phyloP scores from a whole-genome alignment of 768 basidiomycete genomes.

The Mycena chlorophos region DNA sequence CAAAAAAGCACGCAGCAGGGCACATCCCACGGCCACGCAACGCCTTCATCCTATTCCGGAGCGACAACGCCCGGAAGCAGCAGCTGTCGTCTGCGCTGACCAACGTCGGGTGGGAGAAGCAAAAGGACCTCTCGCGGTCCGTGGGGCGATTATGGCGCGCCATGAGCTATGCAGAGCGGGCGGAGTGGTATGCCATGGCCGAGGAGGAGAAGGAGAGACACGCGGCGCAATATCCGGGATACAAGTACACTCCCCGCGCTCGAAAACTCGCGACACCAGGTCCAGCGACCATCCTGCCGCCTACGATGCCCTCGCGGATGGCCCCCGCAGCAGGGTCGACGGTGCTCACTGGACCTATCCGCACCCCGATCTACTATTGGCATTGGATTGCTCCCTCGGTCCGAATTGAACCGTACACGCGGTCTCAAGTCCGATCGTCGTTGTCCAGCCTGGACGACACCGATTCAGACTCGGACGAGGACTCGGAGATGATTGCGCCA shows the following conservation, averaged over 20 bases:
- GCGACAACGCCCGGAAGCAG: conserved; percentile 26
- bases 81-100: conserved; percentile 30
- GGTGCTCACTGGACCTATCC: too few species aligned
- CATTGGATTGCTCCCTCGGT: too few species aligned
- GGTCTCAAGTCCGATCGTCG: too few species aligned
- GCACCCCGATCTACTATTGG: too few species aligned
- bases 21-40: conserved; percentile 45
- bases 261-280: too few species aligned
- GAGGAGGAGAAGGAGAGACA: conserved; percentile 12
- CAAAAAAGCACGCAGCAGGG: conserved; percentile 2
- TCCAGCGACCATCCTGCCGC: too few species aligned
- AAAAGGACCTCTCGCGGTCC: conserved; percentile 41
- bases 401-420: too few species aligned
- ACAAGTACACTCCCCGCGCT: conserved; percentile 4
- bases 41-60: conserved; percentile 45
- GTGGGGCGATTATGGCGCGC: conserved; percentile 42
- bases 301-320: too few species aligned
- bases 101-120: conserved; percentile 28
- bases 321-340: too few species aligned
- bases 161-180: conserved; percentile 19
- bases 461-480: too few species aligned
- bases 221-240: conserved; percentile 5
- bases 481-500: too few species aligned
- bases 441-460: too few species aligned
- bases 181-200: conserved; percentile 1